Evolutionary conservation across 2,329 filamentous ascomycete species (phyloP).

Genomic region (Calonectria naviculata): DNA sequence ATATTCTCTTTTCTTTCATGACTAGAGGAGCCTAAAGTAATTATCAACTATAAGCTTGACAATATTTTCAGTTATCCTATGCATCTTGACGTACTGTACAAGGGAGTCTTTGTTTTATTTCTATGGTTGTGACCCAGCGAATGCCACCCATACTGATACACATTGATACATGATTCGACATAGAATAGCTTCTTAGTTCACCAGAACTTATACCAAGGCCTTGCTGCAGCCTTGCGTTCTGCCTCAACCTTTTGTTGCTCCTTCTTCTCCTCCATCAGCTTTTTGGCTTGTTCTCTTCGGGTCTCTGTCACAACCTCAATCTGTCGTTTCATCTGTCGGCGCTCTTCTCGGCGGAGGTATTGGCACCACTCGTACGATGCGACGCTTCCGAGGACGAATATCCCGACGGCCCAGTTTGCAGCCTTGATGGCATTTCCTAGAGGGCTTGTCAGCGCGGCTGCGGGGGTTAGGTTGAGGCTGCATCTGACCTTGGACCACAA

Average conservation of each 20-base stretch:
- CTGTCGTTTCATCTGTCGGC: slow-evolving; percentile 84
- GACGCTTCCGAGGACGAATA: slow-evolving; percentile 77
- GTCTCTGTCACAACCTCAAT: slow-evolving; percentile 73
- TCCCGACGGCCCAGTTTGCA: slow-evolving; percentile 87
- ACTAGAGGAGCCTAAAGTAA: background rate
- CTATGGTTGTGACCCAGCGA: slow-evolving; percentile 19
- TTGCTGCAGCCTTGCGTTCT: slow-evolving; percentile 49
- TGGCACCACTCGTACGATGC: slow-evolving; percentile 88
- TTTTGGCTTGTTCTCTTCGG: slow-evolving; percentile 60
- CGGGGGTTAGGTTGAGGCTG: background rate
- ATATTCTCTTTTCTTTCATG: background rate
- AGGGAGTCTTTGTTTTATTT: slow-evolving; percentile 23
- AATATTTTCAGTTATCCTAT: slow-evolving; percentile 5
- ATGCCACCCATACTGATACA: slow-evolving; percentile 37
- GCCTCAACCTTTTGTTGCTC: slow-evolving; percentile 45
- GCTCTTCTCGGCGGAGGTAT: slow-evolving; percentile 77
- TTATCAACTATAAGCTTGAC: background rate
- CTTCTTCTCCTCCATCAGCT: slow-evolving; percentile 55
- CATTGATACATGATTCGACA: slow-evolving; percentile 17
- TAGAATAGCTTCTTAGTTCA: slow-evolving; percentile 39
- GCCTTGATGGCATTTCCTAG: slow-evolving; percentile 58
- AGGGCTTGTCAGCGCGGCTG: slow-evolving; percentile 20
- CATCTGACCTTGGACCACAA: slow-evolving; percentile 77
- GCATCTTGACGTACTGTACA: slow-evolving; percentile 16
- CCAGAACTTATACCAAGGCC: slow-evolving; percentile 69